Base-by-base conservation (phyloP, 2,329 filamentous ascomycete species). In the Colletotrichum phormii region DNA sequence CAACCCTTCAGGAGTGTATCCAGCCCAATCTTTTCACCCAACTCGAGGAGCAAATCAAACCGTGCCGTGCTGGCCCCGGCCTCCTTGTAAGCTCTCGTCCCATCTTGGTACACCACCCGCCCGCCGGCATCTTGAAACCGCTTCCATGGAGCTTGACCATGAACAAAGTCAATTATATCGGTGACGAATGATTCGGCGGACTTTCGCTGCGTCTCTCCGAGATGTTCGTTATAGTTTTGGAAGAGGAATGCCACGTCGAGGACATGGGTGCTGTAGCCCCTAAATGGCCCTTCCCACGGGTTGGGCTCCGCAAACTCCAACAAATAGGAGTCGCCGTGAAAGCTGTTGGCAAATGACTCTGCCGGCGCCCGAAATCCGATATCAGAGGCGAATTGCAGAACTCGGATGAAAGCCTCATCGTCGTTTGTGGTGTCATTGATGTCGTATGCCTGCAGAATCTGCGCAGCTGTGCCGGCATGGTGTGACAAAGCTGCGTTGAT, bases 301-400 rank as follows among this genome's bases (percentile, higher is more conserved):
- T 87, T 87, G 0, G 79, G 79, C 67, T 86, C 85, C 68, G 86
- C 86, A 80, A 87, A 86, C 58, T 83, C 80, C 73, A 70, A 66
- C 9, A 77, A 35, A 26, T 53, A 75, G 7, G 63, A 64, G 42
- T 67, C 51, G 4, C 35, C 58, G 5, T 49, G 68, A 29, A 71
- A 72, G 58, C 31, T 37, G 7, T 13, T 22, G 2, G 37, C 68
- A 11, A 26, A 67, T 6, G 33, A 26, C 3, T 35, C 46, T 6
- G 58, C 63, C 5, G 67, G 15, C 5, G 68, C 60, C 13, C 62
- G 69, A 46, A 59, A 72, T 12, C n/a, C 29, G 26, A 72, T 51
- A 15, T 64, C 59, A 11, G 63, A 67, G 1, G 57, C 67, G 18
- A 72, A 60, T 2, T 54, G 54, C 5, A 74, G 46, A 9, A 74